Base-by-base conservation (phyloP, 164 flowering plant genomes). In the Paratinospora sagittata region DNA sequence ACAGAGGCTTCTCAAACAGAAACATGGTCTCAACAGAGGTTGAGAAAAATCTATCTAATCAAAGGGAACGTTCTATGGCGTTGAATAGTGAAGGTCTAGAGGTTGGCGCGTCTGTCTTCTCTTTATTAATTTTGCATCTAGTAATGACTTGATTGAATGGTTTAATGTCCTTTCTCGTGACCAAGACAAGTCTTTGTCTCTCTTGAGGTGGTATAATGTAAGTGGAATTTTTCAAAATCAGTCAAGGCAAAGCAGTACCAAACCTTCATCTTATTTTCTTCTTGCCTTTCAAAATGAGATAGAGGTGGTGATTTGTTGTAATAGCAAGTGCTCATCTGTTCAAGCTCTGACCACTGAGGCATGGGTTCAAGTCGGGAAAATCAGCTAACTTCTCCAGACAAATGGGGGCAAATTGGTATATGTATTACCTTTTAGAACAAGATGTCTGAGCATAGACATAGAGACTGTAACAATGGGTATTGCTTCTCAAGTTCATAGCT, bases 1-100 rank as follows among this genome's bases (percentile, higher is more conserved):
- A 80, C 19, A 72, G 82, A 67, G 78, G 76, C 26, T 82, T 79
- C 70, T 78, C 84, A 5, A 84, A 71, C 68, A 87, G 89, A 77
- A 88, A 81, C 70, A 81, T 82, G 8, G 81, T 87, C 55, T 80
- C 94, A 19, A 78, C 89, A 8, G 90, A 88, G 68, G 30, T 73
- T 30, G 91, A 87, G 62, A 78, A 78, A 65, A 79, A 81, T 73
- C 76, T 88, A 6, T 49, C 78, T 21, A 84, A 88, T 79, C 98
- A 94, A 76, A 85, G 97, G 74, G 93, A 92, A 73, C 83, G 81
- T 4, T 94, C 98, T 36, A 86, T 91, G 89, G 84, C 84, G 6
- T 77, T 94, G 78, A 94, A 92, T 78, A 92, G 97, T 70, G 98
- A 93, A 85, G 98, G 98, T 76, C 92, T 94, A 70, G 97, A 94